A percentile compares a stretch with the other conserved stretches of the same genome.
Evolutionary conservation across 495 filamentous ascomycete genomes (phyloP).

Genomic region (Platismatia glauca): DNA sequence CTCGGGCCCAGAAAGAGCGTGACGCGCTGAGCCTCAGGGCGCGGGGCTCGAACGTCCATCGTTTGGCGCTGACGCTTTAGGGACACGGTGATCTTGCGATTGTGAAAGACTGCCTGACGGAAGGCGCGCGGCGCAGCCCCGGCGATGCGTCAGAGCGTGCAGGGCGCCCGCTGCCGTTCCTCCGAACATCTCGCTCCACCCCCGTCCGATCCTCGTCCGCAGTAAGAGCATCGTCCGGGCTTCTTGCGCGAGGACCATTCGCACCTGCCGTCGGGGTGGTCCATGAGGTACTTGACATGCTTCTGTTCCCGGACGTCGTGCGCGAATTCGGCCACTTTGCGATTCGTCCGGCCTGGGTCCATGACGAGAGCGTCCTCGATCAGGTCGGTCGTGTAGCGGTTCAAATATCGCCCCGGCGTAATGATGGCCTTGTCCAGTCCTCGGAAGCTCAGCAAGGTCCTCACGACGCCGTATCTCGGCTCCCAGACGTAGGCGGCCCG

Average conservation of each 20-base stretch:
- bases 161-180: too few relatives aligned
- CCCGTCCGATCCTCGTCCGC: background rate
- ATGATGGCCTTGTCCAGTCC: background rate
- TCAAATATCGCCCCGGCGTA: background rate
- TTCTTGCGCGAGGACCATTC: too few relatives aligned
- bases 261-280: too few relatives aligned
- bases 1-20: background rate
- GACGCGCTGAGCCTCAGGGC: background rate
- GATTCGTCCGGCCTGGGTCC: background rate
- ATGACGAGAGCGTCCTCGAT: background rate
- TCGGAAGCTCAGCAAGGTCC: constrained; percentile 1
- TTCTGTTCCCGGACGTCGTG: background rate
- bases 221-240: background rate
- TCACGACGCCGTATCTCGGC: background rate
- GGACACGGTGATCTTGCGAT: background rate
- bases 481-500: background rate
- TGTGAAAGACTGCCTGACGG: background rate
- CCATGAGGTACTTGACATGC: background rate
- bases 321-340: background rate
- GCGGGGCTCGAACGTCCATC: background rate
- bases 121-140: background rate
- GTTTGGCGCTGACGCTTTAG: background rate
- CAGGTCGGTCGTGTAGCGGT: background rate
- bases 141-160: too few relatives aligned
- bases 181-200: too few relatives aligned